Evolutionary conservation across 306 rosid genomes (phyloP).

Genomic region (Cucumis hystrix): DNA sequence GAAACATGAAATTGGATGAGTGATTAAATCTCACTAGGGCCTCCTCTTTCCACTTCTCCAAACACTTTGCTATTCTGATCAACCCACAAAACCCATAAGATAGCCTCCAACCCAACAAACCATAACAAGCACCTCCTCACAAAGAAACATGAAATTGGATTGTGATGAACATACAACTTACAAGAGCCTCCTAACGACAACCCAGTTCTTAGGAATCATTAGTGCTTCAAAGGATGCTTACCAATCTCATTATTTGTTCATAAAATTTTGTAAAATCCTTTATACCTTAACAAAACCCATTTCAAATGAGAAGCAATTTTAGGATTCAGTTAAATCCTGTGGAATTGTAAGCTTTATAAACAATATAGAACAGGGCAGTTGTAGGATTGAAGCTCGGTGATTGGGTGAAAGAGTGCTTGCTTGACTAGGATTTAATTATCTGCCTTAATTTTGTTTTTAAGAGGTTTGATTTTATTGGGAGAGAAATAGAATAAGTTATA

Average conservation of each 20-base stretch:
- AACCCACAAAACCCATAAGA: too few relatives aligned
- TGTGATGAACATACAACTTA: too few relatives aligned
- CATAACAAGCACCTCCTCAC: too few relatives aligned
- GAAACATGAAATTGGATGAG: too few relatives aligned
- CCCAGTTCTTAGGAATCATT: neutral
- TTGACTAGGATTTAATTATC: neutral
- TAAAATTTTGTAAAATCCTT: neutral
- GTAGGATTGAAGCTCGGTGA: neutral
- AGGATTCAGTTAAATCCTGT: neutral
- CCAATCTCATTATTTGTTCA: neutral
- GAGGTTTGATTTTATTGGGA: neutral
- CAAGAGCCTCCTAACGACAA: too few relatives aligned
- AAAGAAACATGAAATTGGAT: too few relatives aligned
- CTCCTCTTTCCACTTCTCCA: too few relatives aligned
- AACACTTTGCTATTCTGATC: too few relatives aligned
- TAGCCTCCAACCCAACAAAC: too few relatives aligned
- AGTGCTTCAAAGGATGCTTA: neutral
- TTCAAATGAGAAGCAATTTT: neutral
- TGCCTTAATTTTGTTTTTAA: neutral
- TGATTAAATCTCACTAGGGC: too few relatives aligned
- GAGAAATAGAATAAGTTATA: neutral
- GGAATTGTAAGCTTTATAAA: neutral
- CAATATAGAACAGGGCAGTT: neutral
- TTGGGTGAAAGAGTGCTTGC: neutral
- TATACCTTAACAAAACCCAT: neutral